Percentiles rank a stretch among this genome's conserved stretches.
These are phyloP conservation scores for Sodiomyces alkalinus DNA, from an alignment of 2,329 filamentous ascomycete genomes.

Conservation along the genomic window DNA sequence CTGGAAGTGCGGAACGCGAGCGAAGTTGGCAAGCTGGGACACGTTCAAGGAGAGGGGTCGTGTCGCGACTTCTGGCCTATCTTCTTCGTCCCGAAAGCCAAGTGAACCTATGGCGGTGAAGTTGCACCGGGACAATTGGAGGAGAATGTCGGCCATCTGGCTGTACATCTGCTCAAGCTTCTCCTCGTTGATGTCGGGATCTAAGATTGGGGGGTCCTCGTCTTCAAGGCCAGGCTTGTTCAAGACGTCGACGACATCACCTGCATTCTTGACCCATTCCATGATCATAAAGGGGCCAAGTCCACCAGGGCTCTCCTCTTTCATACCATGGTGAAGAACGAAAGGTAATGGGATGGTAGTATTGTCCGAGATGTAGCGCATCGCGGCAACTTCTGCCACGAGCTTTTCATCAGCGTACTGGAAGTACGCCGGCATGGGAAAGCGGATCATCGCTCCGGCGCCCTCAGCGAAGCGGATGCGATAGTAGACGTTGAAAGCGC, in stretches of 20 bases:
- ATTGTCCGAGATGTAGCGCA: conserved; percentile 1
- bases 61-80: conserved; percentile 12
- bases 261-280: conserved; percentile 10
- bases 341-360: conserved; percentile 4
- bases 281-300: conserved; percentile 16
- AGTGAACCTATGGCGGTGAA: conserved; percentile 25
- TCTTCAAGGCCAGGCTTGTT: not conserved
- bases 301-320: conserved; percentile 3
- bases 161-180: conserved; percentile 16
- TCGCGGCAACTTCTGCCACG: conserved; percentile 6
- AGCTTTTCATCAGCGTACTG: conserved; percentile 9
- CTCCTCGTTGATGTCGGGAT: conserved; percentile 12
- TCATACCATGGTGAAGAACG: conserved; percentile 6
- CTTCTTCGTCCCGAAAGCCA: conserved; percentile 9
- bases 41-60: conserved; percentile 26
- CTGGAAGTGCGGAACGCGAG: conserved; percentile 10
- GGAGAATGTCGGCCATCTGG: conserved; percentile 21
- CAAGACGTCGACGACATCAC: conserved; percentile 10
- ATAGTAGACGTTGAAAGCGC: conserved; percentile 16
- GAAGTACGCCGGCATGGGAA: conserved; percentile 5
- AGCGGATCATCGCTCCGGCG: conserved; percentile 5
- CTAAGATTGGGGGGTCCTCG: not conserved
- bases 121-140: conserved; percentile 18
- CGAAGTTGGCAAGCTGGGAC: conserved; percentile 16
- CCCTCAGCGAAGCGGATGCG: conserved; percentile 8